Conservation (phyloP, 2,329 filamentous ascomycete species). For the Graphiopsis chlorocephala region DNA sequence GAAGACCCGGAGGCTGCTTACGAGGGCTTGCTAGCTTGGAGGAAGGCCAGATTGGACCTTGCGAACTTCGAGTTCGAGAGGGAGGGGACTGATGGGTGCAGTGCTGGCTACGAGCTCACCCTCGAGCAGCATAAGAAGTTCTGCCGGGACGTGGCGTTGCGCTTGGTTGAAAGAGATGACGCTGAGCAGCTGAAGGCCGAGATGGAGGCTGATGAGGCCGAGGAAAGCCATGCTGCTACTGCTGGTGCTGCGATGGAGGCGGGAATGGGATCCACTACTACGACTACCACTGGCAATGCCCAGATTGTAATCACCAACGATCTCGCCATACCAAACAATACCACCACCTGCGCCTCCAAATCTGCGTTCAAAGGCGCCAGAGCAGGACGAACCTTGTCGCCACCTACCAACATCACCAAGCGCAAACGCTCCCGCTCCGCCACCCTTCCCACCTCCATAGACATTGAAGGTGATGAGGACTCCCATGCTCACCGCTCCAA, state of each 20-base stretch:
- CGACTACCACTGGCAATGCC: neutral
- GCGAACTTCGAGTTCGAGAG: neutral
- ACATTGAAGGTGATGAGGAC: neutral
- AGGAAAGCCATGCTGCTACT: neutral
- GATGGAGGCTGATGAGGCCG: neutral
- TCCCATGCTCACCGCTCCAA: neutral
- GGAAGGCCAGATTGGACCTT: neutral
- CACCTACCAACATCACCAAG: neutral
- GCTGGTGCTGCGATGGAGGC: neutral
- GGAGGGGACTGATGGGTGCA: neutral
- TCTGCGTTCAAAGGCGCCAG: neutral
- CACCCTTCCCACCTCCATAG: neutral
- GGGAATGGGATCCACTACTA: neutral
- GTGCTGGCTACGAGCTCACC: neutral
- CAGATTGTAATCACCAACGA: neutral
- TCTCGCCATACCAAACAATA: neutral
- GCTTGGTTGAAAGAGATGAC: neutral
- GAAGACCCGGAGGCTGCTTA: neutral
- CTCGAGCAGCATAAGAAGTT: neutral
- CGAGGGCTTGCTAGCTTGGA: neutral
- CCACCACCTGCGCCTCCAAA: neutral
- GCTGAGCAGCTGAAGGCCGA: neutral
- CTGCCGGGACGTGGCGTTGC: neutral
- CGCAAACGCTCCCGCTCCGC: neutral
- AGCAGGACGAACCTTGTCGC: neutral